Conservation (phyloP, 805 yeast genomes). For the Lachancea thermotolerans region DNA sequence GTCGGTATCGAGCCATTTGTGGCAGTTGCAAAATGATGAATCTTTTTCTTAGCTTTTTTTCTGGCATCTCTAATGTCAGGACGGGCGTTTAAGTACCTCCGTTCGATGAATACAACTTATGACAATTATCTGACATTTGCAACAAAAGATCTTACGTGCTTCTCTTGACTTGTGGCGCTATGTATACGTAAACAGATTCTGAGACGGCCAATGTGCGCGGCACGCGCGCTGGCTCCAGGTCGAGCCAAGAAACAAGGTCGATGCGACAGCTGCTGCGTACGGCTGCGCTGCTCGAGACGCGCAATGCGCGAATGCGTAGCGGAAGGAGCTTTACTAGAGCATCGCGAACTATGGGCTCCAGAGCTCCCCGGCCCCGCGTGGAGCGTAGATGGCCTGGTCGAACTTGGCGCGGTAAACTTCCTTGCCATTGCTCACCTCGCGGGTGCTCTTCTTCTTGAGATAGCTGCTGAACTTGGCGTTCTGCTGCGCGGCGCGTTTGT, state of each 20-base stretch:
- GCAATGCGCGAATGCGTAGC: neutral
- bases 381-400: conserved; percentile 47
- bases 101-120: conserved; percentile 73
- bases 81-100: conserved; percentile 44
- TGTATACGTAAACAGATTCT: neutral
- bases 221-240: too few relatives aligned
- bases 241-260: too few relatives aligned
- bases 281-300: too few relatives aligned
- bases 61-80: conserved; percentile 94
- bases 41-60: conserved; percentile 43
- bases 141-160: neutral
- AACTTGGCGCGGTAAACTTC: conserved; percentile 38
- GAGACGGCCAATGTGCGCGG: neutral
- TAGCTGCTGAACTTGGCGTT: conserved; percentile 21
- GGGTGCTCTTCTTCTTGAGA: conserved; percentile 17
- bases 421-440: conserved; percentile 26
- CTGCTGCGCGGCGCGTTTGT: conserved; percentile 19
- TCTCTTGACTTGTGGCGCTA: neutral
- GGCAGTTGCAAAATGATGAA: conserved; percentile 22
- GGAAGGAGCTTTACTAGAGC: neutral
- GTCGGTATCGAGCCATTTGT: neutral
- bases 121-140: conserved; percentile 35
- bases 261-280: too few relatives aligned
- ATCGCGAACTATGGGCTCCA: conserved; percentile 45
- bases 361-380: conserved; percentile 53